Base-by-base conservation (phyloP, 441 rosid species). In the Populus hybrid region DNA sequence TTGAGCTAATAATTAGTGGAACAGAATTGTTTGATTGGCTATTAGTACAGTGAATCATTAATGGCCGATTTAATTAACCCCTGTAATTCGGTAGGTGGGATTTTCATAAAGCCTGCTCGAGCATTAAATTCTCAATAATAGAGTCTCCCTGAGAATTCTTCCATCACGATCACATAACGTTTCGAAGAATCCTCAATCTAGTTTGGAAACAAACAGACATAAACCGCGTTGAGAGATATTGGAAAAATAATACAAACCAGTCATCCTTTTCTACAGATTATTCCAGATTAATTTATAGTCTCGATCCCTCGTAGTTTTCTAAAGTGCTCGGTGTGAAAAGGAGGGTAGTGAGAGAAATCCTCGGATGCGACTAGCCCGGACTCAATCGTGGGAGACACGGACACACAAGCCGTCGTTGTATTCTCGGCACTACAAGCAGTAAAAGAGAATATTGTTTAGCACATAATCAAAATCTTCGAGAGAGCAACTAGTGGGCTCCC, bases 301-400 rank as follows among this genome's bases (percentile, higher is more conserved):
- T 53, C 21, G 0, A 6, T 53, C 61, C n/a, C n/a, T 16, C 8
- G 61, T 53, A 53, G n/a, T 53, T 53, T 53, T 53, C 61, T 53
- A 53, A 53, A 18, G 61, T 53, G 21, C 8, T 16, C 61, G 32
- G 2, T 16, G 8, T 18, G 9, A 18, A 0, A 6, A 53, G 21
- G 61, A 53, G 21, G 8, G 61, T 0, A 30, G 11, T 1, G 42
- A 30, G 32, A 30, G 32, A 30, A 30, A 30, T 30, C 32, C 32
- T 30, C 32, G 42, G 46, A 69, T 63, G 7, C 50, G 35, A n/a
- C n/a, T 23, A 32, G 32, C 35, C 40, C 23, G 68, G 59, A 36
- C 69, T 30, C 68, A 77, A 77, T 73, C 28, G 74, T 77, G 78
- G 14, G 70, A 64, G 32, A 30, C 32, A 30, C 32, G 32, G 76